A percentile compares a stretch with the other conserved stretches of the same genome.
Evolutionary conservation across 331 rosid genomes (phyloP).

Genomic region (Acacia pycnantha): DNA sequence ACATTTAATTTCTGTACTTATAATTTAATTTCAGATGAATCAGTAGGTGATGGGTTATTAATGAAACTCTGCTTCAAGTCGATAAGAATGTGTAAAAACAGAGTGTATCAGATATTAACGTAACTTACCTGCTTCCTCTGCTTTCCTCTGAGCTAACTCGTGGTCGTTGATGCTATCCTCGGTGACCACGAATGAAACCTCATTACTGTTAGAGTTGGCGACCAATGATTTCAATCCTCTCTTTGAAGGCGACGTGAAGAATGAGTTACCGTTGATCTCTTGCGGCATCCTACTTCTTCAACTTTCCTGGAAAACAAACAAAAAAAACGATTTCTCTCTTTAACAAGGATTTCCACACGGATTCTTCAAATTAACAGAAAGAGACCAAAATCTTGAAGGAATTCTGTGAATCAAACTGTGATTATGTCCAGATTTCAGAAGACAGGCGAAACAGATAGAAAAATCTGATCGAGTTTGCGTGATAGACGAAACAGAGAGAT

Average conservation of each 20-base stretch:
- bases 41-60: neutral
- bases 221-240: constrained; percentile 79
- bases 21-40: neutral
- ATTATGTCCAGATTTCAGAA: neutral
- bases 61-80: neutral
- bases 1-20: neutral
- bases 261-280: constrained; percentile 46
- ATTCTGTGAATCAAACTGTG: neutral
- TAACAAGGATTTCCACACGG: neutral
- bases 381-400: neutral
- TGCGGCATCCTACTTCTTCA: constrained; percentile 61
- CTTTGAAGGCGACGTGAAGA: constrained; percentile 74
- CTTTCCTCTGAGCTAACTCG: constrained; percentile 96
- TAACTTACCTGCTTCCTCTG: constrained; percentile 92
- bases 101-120: neutral
- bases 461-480: neutral
- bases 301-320: neutral
- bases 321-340: constrained; percentile 12
- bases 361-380: neutral
- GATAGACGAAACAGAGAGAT: neutral
- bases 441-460: neutral
- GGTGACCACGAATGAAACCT: constrained; percentile 35
- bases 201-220: constrained; percentile 40
- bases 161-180: constrained; percentile 80
- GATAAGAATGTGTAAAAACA: neutral